Percentiles rank a stretch among this genome's conserved stretches.
phyloP scores from a whole-genome alignment of 1,284 basidiomycete genomes.

The Spongiforma sp. region DNA sequence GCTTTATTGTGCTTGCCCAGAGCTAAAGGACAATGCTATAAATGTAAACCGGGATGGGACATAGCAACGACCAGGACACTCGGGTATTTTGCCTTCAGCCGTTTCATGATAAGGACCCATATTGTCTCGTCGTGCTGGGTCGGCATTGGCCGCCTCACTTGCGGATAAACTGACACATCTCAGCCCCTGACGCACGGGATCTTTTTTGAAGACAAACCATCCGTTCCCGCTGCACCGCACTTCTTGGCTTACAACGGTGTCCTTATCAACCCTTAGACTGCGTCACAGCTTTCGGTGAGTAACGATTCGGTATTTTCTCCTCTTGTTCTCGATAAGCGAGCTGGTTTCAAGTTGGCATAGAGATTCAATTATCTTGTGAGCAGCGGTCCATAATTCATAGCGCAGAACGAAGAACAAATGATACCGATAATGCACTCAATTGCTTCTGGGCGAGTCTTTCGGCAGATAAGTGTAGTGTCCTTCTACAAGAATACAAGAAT shows the following conservation, averaged over 20 bases:
- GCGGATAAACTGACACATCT: slow-evolving; percentile 11
- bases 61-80: too few relatives aligned
- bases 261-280: slow-evolving; percentile 46
- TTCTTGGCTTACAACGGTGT: slow-evolving; percentile 53
- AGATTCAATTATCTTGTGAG: slow-evolving; percentile 44
- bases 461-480: slow-evolving; percentile 42
- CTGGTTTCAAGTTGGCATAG: too few relatives aligned
- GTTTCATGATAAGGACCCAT: too few relatives aligned
- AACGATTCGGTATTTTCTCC: not conserved
- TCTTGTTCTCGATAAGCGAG: too few relatives aligned
- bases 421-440: too few relatives aligned
- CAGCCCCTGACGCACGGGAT: slow-evolving; percentile 36
- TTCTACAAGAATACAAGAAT: slow-evolving; percentile 55
- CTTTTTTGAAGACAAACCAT: slow-evolving; percentile 43
- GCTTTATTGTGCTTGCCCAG: too few relatives aligned
- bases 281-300: slow-evolving; percentile 44
- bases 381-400: too few relatives aligned
- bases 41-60: too few relatives aligned
- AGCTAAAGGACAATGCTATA: too few relatives aligned
- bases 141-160: slow-evolving; percentile 15
- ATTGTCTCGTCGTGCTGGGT: too few relatives aligned
- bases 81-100: too few relatives aligned
- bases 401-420: too few relatives aligned
- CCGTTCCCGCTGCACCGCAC: slow-evolving; percentile 49
- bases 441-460: slow-evolving; percentile 45